Conservation (phyloP, 2,329 filamentous ascomycete species). For the Beauveria bassiana region DNA sequence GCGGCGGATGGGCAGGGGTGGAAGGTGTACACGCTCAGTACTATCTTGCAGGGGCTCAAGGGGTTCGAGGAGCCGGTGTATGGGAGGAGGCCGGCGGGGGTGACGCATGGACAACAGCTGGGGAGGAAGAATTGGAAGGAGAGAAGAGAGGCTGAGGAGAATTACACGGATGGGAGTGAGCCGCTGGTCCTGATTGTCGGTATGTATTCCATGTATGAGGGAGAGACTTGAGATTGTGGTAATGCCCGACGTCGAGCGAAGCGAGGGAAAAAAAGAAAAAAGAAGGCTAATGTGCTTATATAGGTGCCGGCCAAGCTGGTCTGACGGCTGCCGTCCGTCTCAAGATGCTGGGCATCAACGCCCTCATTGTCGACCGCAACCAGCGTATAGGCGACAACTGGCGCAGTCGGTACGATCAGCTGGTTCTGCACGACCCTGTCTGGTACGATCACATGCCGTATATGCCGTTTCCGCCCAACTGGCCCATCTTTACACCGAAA, state of each 20-base stretch:
- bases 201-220: not conserved
- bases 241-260: not conserved
- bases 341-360: slow-evolving; percentile 36
- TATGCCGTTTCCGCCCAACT: slow-evolving; percentile 50
- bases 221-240: no score
- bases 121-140: slow-evolving; percentile 18
- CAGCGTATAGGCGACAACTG: slow-evolving; percentile 44
- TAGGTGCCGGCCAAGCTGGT: slow-evolving; percentile 33
- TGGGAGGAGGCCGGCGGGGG: slow-evolving; percentile 39
- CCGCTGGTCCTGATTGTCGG: slow-evolving; percentile 16
- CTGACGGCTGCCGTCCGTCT: slow-evolving; percentile 37
- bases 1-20: slow-evolving; percentile 24
- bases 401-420: slow-evolving; percentile 48
- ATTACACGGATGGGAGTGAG: slow-evolving; percentile 13
- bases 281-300: slow-evolving; percentile 12
- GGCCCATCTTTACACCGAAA: slow-evolving; percentile 61
- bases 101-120: slow-evolving; percentile 27
- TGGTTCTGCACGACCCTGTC: slow-evolving; percentile 56
- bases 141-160: slow-evolving; percentile 11
- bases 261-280: not conserved
- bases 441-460: slow-evolving; percentile 54
- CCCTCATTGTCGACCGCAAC: slow-evolving; percentile 37
- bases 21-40: slow-evolving; percentile 53
- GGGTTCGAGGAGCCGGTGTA: slow-evolving; percentile 39
- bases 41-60: slow-evolving; percentile 40